Percentiles rank a stretch among this genome's conserved stretches.
phyloP scores from a whole-genome alignment of 192 early-diverging fungal genomes.

The Linnemannia exigua region DNA sequence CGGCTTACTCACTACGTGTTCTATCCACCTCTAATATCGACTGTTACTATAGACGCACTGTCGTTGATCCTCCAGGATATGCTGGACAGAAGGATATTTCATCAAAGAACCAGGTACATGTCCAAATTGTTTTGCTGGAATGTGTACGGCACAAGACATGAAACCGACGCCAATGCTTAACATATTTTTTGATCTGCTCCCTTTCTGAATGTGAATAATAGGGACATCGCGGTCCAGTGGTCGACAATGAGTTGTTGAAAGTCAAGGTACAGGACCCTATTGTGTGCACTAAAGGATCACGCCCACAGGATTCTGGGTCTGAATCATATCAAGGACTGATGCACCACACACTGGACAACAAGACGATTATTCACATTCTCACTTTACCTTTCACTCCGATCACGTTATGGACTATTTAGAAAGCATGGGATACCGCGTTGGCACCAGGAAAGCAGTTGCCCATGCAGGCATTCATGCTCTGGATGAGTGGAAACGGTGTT shows the following conservation, averaged over 20 bases:
- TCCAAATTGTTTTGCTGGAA: not conserved
- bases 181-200: not conserved
- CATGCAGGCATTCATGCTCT: constrained; percentile 99
- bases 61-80: constrained; percentile 54
- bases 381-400: not conserved
- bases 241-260: constrained; percentile 47
- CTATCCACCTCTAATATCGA: not conserved
- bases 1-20: not conserved
- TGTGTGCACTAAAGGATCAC: not conserved
- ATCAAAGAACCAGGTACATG: constrained; percentile 32
- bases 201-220: not conserved
- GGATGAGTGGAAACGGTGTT: constrained; percentile 97
- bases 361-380: not conserved
- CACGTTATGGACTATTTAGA: constrained; percentile 62
- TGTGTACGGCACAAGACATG: not conserved
- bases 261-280: constrained; percentile 36
- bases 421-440: constrained; percentile 97
- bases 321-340: not conserved
- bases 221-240: constrained; percentile 12
- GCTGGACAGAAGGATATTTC: constrained; percentile 37
- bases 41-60: constrained; percentile 1
- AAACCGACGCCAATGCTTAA: not conserved
- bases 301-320: not conserved
- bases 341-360: not conserved
- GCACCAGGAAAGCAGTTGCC: constrained; percentile 92